Base-by-base conservation (phyloP, 106 monocot genomes). In the Dioscorea zingiberensis region DNA sequence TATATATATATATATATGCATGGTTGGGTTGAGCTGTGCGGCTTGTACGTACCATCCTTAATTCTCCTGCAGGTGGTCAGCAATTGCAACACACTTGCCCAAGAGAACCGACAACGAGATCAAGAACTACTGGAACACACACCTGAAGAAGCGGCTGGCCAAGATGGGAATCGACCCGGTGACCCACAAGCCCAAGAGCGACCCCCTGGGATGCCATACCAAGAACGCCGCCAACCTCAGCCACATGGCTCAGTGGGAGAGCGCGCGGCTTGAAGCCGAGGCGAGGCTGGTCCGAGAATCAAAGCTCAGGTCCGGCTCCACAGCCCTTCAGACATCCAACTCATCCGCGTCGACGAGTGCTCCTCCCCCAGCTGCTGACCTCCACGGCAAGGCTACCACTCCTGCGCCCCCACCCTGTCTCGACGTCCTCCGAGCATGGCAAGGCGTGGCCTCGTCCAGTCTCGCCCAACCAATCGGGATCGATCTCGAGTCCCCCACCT, bases 181-280 rank as follows among this genome's bases (percentile, higher is more conserved):
- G 47, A 90, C 90, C 58, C 90, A 85, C 83, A 90, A 90, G 75
- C 75, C 83, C 16, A 85, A 67, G 38, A 54, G 18, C 63, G 75
- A 75, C 54, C 46, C 77, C 22, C 65, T 80, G 54, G 55, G 51
- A 26, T 55, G 71, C 58, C 59, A 47, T 18, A 47, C 68, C 27
- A 72, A 75, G 77, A 83, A 57, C 59, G 65, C 80, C 21, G 85
- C 89, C 28, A 80, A 75, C 49, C 83, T 90, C 53, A 83, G 83
- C 90, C 90, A 90, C 80, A 90, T 83, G 80, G 85, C 90, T 3
- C 90, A 90, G 80, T 90, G 90, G 90, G 90, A 90, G 74, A 90
- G 90, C 63, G 86, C 86, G 7, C 80, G 85, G 23, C 83, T 90
- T 25, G 85, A 90, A 58, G 90, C 90, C 54, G 90, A 90, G 67